Evolutionary conservation across 2,329 filamentous ascomycete genomes (phyloP), one percentile per base, ranked within the genome.

Genomic region (Penicillium sclerotiorum): DNA sequence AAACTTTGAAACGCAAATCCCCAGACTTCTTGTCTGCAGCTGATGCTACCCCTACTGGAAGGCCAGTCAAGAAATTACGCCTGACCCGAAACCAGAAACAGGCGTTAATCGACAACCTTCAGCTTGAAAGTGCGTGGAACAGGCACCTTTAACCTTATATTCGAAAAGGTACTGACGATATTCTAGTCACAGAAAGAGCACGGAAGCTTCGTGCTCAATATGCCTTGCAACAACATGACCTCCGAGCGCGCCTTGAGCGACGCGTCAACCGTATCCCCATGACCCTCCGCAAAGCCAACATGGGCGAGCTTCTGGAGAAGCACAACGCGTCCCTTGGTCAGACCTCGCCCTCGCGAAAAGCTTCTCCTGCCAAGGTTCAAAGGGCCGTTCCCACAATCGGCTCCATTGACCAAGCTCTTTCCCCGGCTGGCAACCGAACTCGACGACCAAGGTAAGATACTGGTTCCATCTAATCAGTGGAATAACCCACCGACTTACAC

Each of bases 251-350:
- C 53, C 87, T 99, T 45, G 92, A 96, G 71, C 88, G 95, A 74
- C 89, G 94, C 73, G 82, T 97, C 69, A 96, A 96, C 68, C 86
- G 94, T 46, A 94, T 97, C 45, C 94, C 94, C 7, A 82, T 84
- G 61, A 81, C 86, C 13, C 75, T 96, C 56, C 86, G 93, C 52
- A 89, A 87, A 64, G 80, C 84, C 54, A 95, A 84, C 49, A 93
- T 99, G 80, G 85, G 85, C 48, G 92, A 96, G 37, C 78, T 97
- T 8, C 69, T 92, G 5, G 76, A 81, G 36, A 81, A 81, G 55
- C 71, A 82, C 58, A 61, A 59, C 38, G 50, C 54, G 32, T 46
- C 53, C 40, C 52, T 57, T 39, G 60, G 60, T 40, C 62, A 66
- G 45, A 53, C 54, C 11, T 67, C 69, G 4, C 65, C 67, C 7